A percentile compares a stretch with the other conserved stretches of the same genome.
Conservation (phyloP, 2,329 filamentous ascomycete genomes). For the Daldinia eschscholtzii region DNA sequence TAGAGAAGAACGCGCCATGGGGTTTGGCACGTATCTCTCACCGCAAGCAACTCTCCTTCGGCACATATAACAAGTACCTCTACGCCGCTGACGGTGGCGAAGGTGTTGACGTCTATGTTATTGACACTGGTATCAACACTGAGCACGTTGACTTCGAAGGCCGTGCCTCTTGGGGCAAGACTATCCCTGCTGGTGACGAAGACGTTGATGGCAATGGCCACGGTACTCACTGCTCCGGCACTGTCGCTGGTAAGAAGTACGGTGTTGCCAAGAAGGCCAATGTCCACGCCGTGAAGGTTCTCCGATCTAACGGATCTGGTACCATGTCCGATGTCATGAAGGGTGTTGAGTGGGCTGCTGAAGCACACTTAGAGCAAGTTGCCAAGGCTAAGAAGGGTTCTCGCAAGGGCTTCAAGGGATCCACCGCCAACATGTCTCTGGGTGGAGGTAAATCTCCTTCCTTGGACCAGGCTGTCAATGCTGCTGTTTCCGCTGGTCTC, state of each 20-base stretch:
- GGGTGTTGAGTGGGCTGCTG: conserved; percentile 95
- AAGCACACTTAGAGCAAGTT: conserved; percentile 80
- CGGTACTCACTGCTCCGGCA: conserved; percentile 99
- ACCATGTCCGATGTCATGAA: conserved; percentile 99
- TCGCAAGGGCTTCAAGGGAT: conserved; percentile 98
- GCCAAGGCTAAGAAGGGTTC: conserved; percentile 86
- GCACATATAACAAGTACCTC: conserved; percentile 98
- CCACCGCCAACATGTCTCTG: conserved; percentile 98
- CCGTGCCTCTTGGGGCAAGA: conserved; percentile 96
- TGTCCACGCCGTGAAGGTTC: conserved; percentile 97
- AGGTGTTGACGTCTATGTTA: conserved; percentile 98
- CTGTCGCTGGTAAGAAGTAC: conserved; percentile 97
- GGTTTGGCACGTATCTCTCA: conserved; percentile 98
- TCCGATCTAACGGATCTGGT: conserved; percentile 95
- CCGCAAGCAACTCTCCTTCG: conserved; percentile 86
- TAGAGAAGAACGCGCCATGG: conserved; percentile 97
- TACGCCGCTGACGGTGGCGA: conserved; percentile 91
- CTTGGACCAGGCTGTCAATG: conserved; percentile 93
- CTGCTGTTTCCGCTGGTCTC: conserved; percentile 89
- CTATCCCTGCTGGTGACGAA: conserved; percentile 84
- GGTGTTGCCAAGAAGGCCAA: conserved; percentile 99
- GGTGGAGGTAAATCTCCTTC: conserved; percentile 96
- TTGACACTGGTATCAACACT: conserved; percentile 95
- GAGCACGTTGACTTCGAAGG: conserved; percentile 98
- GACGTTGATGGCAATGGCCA: conserved; percentile 97